Evolutionary conservation across 768 basidiomycete genomes (phyloP).

Genomic region (Podaxis sp.): DNA sequence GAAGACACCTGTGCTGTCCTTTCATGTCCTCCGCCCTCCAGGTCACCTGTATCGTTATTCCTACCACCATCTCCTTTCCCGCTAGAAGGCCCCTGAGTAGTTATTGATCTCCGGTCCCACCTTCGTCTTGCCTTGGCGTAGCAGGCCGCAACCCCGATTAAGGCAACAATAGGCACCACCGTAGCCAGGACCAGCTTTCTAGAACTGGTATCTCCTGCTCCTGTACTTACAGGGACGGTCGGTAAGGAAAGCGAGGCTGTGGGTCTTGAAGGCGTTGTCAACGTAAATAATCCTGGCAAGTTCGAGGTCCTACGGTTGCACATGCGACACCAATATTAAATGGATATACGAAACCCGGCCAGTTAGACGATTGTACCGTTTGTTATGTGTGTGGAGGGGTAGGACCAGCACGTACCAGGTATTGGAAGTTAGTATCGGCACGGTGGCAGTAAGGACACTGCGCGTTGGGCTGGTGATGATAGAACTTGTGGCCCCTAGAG

Average conservation of each 20-base stretch:
- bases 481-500: not conserved
- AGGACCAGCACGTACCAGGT: not conserved
- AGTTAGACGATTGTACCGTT: not conserved
- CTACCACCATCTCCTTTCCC: not conserved
- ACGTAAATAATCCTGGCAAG: not conserved
- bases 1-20: too few relatives aligned
- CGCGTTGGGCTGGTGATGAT: not conserved
- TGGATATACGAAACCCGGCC: not conserved
- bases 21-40: too few relatives aligned
- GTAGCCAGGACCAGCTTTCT: not conserved
- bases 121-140: too few relatives aligned
- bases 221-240: too few relatives aligned
- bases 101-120: too few relatives aligned
- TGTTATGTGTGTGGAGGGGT: not conserved
- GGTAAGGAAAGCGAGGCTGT: not conserved
- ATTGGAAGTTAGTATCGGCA: not conserved
- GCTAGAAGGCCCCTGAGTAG: not conserved
- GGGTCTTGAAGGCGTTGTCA: not conserved
- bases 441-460: not conserved
- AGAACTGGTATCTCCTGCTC: not conserved
- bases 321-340: not conserved
- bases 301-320: not conserved
- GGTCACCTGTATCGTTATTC: too few relatives aligned
- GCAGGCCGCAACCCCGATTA: too few relatives aligned
- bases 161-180: not conserved